Percentiles rank a stretch among this genome's conserved stretches.
These are phyloP conservation scores for Darksidea phi DNA, from an alignment of 495 filamentous ascomycete genomes.

Conservation along the genomic window DNA sequence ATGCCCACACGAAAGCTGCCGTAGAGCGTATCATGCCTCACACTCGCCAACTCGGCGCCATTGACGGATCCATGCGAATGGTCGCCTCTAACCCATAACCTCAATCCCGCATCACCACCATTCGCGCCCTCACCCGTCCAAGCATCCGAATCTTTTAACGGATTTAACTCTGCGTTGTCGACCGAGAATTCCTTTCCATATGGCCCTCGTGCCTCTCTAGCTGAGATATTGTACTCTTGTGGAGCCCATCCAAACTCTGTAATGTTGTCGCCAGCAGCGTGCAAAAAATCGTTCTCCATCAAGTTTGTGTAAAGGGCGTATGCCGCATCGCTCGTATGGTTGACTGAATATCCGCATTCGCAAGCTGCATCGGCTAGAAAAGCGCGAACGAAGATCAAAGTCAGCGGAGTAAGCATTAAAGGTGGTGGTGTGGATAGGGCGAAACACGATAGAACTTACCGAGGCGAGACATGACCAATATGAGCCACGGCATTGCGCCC, in stretches of 20 bases:
- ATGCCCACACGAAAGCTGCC: constrained; percentile 67
- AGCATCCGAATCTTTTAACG: constrained; percentile 42
- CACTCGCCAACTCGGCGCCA: constrained; percentile 59
- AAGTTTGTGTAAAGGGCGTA: constrained; percentile 62
- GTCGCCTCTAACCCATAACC: constrained; percentile 57
- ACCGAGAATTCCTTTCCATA: constrained; percentile 62
- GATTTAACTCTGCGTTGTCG: constrained; percentile 57
- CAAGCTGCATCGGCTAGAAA: constrained; percentile 51
- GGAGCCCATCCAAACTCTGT: constrained; percentile 55
- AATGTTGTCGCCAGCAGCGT: constrained; percentile 49
- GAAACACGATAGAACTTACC: constrained; percentile 5
- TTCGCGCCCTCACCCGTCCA: constrained; percentile 45
- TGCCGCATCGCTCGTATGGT: constrained; percentile 37
- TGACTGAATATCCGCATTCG: constrained; percentile 68
- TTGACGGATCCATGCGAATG: constrained; percentile 53
- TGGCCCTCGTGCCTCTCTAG: constrained; percentile 54
- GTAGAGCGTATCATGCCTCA: constrained; percentile 58
- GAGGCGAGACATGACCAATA: constrained; percentile 27
- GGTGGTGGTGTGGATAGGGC: too few species aligned
- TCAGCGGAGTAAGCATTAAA: neutral
- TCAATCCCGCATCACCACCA: constrained; percentile 57
- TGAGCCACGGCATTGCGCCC: constrained; percentile 21
- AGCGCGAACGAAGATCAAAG: neutral
- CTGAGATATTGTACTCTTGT: constrained; percentile 63
- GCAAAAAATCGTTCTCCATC: constrained; percentile 67